Conservation (phyloP, 2,329 filamentous ascomycete genomes). For the Cladophialophora carrionii region DNA sequence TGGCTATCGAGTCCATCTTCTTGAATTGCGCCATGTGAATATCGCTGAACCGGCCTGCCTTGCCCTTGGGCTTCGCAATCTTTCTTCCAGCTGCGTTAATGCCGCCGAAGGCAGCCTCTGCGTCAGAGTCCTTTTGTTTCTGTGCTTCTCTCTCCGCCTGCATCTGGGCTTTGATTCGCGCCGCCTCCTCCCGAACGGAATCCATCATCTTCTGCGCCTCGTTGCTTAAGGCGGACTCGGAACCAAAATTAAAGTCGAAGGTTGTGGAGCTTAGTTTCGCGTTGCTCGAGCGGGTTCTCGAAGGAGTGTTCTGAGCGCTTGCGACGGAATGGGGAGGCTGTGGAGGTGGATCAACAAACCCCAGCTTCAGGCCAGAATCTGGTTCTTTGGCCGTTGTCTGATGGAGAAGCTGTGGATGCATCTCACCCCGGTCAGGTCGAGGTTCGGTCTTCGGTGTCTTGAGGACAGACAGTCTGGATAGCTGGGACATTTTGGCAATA, state of each 20-base stretch:
- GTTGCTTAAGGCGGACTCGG: constrained; percentile 50
- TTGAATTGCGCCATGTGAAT: constrained; percentile 86
- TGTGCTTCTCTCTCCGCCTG: constrained; percentile 64
- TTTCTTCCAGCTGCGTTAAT: constrained; percentile 59
- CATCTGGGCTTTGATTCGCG: constrained; percentile 71
- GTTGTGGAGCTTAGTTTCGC: constrained; percentile 44
- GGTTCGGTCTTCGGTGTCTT: constrained; percentile 68
- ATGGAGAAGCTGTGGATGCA: constrained; percentile 87
- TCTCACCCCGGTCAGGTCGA: constrained; percentile 75
- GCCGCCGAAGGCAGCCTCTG: constrained; percentile 46
- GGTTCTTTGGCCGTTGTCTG: constrained; percentile 72
- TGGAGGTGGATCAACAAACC: constrained; percentile 58
- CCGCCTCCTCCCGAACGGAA: constrained; percentile 72
- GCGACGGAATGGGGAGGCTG: constrained; percentile 32
- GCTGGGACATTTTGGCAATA: constrained; percentile 43
- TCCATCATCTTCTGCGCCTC: constrained; percentile 63
- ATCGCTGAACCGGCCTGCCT: constrained; percentile 77
- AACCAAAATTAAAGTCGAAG: constrained; percentile 53
- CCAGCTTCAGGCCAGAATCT: constrained; percentile 78
- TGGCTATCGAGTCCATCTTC: constrained; percentile 96
- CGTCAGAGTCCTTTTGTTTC: constrained; percentile 52
- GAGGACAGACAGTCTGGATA: constrained; percentile 43
- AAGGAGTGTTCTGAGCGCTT: constrained; percentile 47
- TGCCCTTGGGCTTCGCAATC: constrained; percentile 79
- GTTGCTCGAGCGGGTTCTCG: constrained; percentile 37